Evolutionary conservation across 257 asterid genomes (phyloP), one percentile per base, ranked within the genome.

Genomic region (Solanum appendiculatum): DNA sequence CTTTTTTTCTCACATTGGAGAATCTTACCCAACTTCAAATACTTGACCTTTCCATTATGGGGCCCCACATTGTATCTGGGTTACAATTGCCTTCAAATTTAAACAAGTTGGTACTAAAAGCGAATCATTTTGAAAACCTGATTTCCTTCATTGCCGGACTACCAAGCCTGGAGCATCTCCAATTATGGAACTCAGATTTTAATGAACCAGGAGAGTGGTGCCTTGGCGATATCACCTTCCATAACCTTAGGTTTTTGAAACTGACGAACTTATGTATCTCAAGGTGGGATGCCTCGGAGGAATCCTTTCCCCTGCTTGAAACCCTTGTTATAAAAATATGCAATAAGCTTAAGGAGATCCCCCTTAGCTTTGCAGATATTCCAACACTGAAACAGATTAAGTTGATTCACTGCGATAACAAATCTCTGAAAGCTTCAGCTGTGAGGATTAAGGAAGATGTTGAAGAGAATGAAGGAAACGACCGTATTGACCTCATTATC

Each of bases 161-260:
- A 21, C 82, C 33, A 21, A 37, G 3, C 7, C 82, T 74, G 12
- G 82, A 23, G 56, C 39, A 23, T 73, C 82, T 73, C 18, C 2
- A 73, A 73, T 21, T 73, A 36, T 0, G 0, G 3, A 1, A 23
- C 15, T 0, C 2, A 3, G 0, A 13, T 18, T 54, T 6, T 4
- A 5, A 1, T 66, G 10, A 27, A 14, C 13, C 11, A 0, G 5
- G 13, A 66, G 37, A 27, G 37, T 70, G 78, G 78, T 34, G 27
- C 78, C 78, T 70, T 4, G 44, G 44, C 33, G 44, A 33, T 70
- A 34, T 16, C 44, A 70, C 13, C 2, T 72, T 72, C n/a, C 44
- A 8, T 34, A 18, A 72, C 9, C 80, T 72, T 18, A 72, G 34
- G 29, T 3, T 34, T 1, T 72, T 72, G 80, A 72, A 72, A 72